Evolutionary conservation across 164 flowering plant genomes (phyloP).

Genomic region (Annona squamosa): DNA sequence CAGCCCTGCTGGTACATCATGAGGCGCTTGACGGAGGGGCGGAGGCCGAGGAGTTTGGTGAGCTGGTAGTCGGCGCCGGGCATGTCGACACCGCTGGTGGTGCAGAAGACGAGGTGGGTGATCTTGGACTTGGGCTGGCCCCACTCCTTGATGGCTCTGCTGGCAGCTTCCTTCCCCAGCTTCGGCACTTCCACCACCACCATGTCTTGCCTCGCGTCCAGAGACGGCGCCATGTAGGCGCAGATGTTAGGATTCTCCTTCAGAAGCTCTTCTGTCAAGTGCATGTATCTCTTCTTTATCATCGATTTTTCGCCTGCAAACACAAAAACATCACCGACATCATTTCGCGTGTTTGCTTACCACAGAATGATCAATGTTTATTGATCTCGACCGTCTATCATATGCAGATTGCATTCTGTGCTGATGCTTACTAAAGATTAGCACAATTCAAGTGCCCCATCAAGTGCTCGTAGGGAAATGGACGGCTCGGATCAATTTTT

Average conservation of each 20-base stretch:
- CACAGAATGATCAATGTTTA: neutral
- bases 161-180: constrained; percentile 44
- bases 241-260: constrained; percentile 36
- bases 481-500: too few species aligned
- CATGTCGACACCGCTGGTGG: constrained; percentile 48
- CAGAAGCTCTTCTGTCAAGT: constrained; percentile 39
- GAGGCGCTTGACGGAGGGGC: constrained; percentile 45
- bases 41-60: constrained; percentile 46
- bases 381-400: neutral
- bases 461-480: too few species aligned
- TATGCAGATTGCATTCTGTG: neutral
- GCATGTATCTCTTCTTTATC: constrained; percentile 44
- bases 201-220: constrained; percentile 45
- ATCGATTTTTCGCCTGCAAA: constrained; percentile 39
- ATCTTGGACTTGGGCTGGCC: constrained; percentile 51
- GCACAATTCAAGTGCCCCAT: too few species aligned
- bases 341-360: neutral
- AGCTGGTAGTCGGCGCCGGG: constrained; percentile 51
- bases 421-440: neutral
- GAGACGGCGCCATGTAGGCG: constrained; percentile 38
- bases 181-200: constrained; percentile 40
- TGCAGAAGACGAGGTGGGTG: constrained; percentile 51
- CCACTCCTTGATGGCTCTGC: constrained; percentile 47
- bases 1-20: constrained; percentile 54
- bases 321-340: neutral